Evolutionary conservation across 78 protist genomes (phyloP).

Genomic region (Isochrysis galbana): DNA sequence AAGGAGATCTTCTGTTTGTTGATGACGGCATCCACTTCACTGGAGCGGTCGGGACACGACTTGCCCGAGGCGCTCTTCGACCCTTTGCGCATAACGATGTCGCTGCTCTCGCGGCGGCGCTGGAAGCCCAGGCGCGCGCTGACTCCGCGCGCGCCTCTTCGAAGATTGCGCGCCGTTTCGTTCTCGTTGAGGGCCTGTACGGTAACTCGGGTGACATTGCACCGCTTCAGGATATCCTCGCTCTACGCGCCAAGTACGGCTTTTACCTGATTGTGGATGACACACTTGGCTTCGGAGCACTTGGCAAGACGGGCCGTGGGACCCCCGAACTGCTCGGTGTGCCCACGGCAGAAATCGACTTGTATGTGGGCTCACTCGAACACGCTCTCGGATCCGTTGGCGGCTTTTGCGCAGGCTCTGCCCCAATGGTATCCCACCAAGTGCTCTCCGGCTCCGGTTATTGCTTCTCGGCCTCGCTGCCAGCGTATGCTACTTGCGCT

Average conservation of each 20-base stretch:
- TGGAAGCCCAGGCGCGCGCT: background rate
- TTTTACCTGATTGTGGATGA: conserved; percentile 90
- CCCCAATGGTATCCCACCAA: conserved; percentile 66
- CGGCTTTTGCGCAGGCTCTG: conserved; percentile 75
- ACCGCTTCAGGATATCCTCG: conserved; percentile 45
- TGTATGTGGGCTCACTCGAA: conserved; percentile 59
- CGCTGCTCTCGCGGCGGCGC: conserved; percentile 53
- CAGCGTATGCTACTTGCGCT: conserved; percentile 75
- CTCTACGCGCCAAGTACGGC: conserved; percentile 69
- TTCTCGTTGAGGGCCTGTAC: conserved; percentile 88
- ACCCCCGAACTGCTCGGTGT: conserved; percentile 74
- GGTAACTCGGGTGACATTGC: conserved; percentile 67
- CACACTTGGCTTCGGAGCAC: conserved; percentile 80
- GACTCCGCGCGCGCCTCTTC: background rate
- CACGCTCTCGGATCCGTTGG: conserved; percentile 63
- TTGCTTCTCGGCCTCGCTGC: conserved; percentile 89
- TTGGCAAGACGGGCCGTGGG: conserved; percentile 92
- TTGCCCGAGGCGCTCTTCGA: conserved; percentile 69
- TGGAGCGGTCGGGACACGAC: conserved; percentile 67
- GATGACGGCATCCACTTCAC: conserved; percentile 70
- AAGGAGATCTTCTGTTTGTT: conserved; percentile 79
- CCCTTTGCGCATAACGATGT: conserved; percentile 76
- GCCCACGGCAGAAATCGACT: conserved; percentile 31
- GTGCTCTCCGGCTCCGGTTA: conserved; percentile 86
- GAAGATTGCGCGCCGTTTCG: conserved; percentile 67